These are phyloP conservation scores for Leccinum disarticulatum DNA, from an alignment of 768 basidiomycete genomes.

Conservation along the genomic window DNA sequence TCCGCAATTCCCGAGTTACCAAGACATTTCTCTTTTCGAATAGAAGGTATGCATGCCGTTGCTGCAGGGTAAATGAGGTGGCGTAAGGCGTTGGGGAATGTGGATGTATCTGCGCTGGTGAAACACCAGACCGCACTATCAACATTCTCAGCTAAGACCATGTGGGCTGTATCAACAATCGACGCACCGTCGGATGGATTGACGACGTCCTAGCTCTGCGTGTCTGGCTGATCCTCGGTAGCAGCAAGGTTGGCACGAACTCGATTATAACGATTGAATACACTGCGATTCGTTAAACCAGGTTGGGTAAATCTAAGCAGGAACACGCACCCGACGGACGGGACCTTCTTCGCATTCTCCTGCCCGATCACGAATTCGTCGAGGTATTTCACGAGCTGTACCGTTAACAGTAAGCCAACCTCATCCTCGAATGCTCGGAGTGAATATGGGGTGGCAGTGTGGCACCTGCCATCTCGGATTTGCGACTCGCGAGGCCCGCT, in stretches of 20 bases:
- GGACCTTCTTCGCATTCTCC: conserved; percentile 87
- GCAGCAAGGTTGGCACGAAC: conserved; percentile 68
- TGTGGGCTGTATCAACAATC: neutral
- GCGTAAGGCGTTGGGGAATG: conserved; percentile 42
- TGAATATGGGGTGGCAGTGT: no score
- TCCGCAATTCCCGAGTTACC: conserved; percentile 38
- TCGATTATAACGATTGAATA: conserved; percentile 94
- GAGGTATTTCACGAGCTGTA: conserved; percentile 78
- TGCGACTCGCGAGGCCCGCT: no score
- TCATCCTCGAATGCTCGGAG: neutral
- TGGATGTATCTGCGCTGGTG: conserved; percentile 63
- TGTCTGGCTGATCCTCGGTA: conserved; percentile 38
- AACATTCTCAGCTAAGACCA: neutral
- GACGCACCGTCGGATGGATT: conserved; percentile 31
- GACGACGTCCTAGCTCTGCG: conserved; percentile 29
- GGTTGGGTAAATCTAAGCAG: neutral
- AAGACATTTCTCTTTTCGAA: conserved; percentile 98
- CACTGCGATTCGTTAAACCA: conserved; percentile 44
- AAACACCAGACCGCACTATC: conserved; percentile 42
- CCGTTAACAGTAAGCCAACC: conserved; percentile 10
- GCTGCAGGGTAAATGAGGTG: conserved; percentile 37
- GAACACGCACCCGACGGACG: conserved; percentile 84
- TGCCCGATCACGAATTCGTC: conserved; percentile 92
- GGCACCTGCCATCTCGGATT: no score
- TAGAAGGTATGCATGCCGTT: conserved; percentile 48